Evolutionary conservation across 2,329 filamentous ascomycete species (phyloP), one percentile per base, ranked within the genome.

Genomic region (Sporothrix luriei): DNA sequence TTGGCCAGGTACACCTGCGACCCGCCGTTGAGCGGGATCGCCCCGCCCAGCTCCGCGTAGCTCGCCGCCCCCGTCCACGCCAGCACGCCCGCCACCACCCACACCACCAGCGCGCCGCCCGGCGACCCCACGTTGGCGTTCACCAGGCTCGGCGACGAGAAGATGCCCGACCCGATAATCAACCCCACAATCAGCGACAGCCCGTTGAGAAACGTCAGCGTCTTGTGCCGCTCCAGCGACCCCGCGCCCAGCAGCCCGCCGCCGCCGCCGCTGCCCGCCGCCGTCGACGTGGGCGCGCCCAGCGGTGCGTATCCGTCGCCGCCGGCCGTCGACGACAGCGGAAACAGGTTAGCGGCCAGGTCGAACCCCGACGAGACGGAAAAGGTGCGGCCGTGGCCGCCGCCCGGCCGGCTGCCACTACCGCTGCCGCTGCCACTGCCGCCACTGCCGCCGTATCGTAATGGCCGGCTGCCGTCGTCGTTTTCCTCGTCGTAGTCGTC

Each of bases 141-240:
- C 70, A 90, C 87, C 13, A 86, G 83, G 0, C 87, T 86, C 0
- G 87, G 87, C 1, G 87, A 89, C 0, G 88, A 88, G 73, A 90
- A 90, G 21, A 90, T 84, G 46, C 88, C 87, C 67, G 85, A 87
- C 3, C 95, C 95, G 76, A 99, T 98, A 74, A 98, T 96, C 73
- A 99, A 81, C 1, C 95, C 94, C 64, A 98, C 87, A 65, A 99
- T 91, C 70, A 99, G 83, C 29, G 93, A 96, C 70, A 99, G 80
- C 0, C 95, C 95, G 79, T 99, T 99, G 61, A 98, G 78, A 77
- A 94, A 98, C 38, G 95, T 98, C 79, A 99, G 81, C 16, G 92
- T 97, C 83, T 99, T 99, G 82, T 97, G 91, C 79, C 93, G 95
- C 83, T 99, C 95, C 73, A 98, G 80, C 52, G 91, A 93, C n/a